These are phyloP conservation scores for Aspergillus sp. DNA, from an alignment of 2,329 filamentous ascomycete species.

Conservation along the genomic window DNA sequence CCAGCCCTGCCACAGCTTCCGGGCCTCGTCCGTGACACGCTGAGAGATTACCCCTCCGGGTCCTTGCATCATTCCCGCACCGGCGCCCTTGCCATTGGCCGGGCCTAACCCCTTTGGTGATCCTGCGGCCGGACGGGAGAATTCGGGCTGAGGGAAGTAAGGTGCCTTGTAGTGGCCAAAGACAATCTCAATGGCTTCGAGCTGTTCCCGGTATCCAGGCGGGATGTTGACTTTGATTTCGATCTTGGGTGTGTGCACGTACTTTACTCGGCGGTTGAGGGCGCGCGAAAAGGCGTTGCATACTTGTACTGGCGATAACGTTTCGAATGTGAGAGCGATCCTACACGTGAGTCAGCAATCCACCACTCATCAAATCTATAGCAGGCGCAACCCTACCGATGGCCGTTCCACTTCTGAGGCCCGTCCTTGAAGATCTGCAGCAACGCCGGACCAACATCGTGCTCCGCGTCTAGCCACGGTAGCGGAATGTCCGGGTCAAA, in stretches of 20 bases:
- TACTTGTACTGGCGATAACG: constrained; percentile 80
- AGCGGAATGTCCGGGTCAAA: constrained; percentile 88
- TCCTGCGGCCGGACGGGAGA: constrained; percentile 45
- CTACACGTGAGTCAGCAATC: constrained; percentile 48
- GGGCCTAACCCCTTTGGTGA: constrained; percentile 44
- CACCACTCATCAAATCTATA: neutral
- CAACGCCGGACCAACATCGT: constrained; percentile 90
- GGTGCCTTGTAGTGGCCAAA: constrained; percentile 64
- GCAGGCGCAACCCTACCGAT: constrained; percentile 57
- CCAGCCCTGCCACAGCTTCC: constrained; percentile 88
- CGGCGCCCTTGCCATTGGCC: constrained; percentile 45
- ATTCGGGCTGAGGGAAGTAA: constrained; percentile 67
- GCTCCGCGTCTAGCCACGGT: constrained; percentile 95
- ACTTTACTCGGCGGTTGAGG: constrained; percentile 76
- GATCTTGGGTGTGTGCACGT: constrained; percentile 73
- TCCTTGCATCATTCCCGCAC: constrained; percentile 52
- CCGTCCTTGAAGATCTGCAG: constrained; percentile 96
- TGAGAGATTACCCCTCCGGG: constrained; percentile 63
- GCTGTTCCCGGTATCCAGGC: constrained; percentile 83
- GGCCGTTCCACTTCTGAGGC: constrained; percentile 77
- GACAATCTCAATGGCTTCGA: constrained; percentile 67
- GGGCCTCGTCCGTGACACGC: constrained; percentile 73
- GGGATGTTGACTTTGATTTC: constrained; percentile 86
- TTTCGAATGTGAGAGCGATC: constrained; percentile 88
- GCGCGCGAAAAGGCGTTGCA: constrained; percentile 80